Evolutionary conservation across 2,329 filamentous ascomycete genomes (phyloP).

Genomic region (Plenodomus lindquistii): DNA sequence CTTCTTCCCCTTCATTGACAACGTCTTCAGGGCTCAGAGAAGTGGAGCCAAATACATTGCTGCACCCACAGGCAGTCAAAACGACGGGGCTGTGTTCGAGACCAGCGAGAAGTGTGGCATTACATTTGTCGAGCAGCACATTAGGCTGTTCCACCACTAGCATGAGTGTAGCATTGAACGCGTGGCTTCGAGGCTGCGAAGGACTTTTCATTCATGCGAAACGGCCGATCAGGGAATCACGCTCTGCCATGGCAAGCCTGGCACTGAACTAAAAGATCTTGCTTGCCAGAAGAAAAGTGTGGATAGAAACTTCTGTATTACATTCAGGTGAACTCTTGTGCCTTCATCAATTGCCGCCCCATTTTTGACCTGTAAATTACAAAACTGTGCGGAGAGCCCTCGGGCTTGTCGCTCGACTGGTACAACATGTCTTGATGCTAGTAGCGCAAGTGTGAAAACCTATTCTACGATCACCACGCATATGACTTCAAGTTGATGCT

Average conservation of each 20-base stretch:
- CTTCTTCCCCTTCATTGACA: conserved; percentile 99
- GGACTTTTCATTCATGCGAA: conserved; percentile 5
- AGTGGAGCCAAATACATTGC: conserved; percentile 96
- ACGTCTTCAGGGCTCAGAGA: conserved; percentile 86
- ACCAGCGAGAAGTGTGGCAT: conserved; percentile 91
- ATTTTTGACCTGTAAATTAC: too few species aligned
- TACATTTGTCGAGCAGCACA: conserved; percentile 93
- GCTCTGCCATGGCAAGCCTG: too few species aligned
- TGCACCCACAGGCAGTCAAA: conserved; percentile 87
- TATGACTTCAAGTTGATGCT: too few species aligned
- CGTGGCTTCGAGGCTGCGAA: background rate
- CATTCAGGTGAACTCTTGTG: background rate
- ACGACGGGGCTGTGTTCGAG: conserved; percentile 79
- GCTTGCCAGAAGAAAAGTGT: background rate
- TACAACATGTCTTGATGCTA: too few species aligned
- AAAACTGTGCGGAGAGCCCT: too few species aligned
- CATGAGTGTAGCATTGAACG: background rate
- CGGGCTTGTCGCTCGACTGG: too few species aligned
- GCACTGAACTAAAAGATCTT: background rate
- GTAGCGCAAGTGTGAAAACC: too few species aligned
- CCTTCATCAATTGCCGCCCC: background rate
- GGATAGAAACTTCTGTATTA: conserved; percentile 5
- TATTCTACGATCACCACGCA: too few species aligned
- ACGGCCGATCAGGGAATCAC: too few species aligned
- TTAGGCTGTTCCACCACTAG: conserved; percentile 93